Evolutionary conservation across 768 basidiomycete species (phyloP).

Genomic region (Mycena capillaripes): DNA sequence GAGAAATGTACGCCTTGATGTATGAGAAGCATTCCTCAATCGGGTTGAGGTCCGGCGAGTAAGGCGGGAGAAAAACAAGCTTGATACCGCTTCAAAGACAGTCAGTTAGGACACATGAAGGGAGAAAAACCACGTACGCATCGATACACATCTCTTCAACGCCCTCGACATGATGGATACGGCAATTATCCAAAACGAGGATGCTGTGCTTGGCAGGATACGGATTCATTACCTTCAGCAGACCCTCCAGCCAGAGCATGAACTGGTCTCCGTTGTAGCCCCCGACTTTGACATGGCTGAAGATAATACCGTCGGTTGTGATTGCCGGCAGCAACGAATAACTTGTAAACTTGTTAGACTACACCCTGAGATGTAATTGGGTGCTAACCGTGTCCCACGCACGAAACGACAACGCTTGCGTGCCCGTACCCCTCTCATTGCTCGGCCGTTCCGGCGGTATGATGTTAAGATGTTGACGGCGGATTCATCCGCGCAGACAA

Average conservation of each 20-base stretch:
- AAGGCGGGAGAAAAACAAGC: conserved; percentile 48
- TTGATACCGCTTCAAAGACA: conserved; percentile 35
- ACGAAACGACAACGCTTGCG: conserved; percentile 11
- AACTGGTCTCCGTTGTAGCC: conserved; percentile 35
- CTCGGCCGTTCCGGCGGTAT: conserved; percentile 25
- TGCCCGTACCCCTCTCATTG: conserved; percentile 13
- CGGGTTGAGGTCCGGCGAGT: conserved; percentile 52
- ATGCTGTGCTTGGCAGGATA: too few species aligned
- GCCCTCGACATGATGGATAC: too few species aligned
- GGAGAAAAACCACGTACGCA: conserved; percentile 1
- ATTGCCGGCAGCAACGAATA: conserved; percentile 37
- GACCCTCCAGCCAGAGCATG: conserved; percentile 15
- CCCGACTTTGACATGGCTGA: conserved; percentile 30
- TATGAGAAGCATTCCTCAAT: conserved; percentile 51
- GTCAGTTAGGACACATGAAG: background rate
- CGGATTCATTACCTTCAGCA: conserved; percentile 22
- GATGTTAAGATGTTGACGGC: conserved; percentile 17
- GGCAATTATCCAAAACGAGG: too few species aligned
- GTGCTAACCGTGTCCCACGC: conserved; percentile 23
- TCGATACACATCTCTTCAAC: background rate
- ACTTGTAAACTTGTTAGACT: background rate
- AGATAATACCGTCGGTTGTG: conserved; percentile 34
- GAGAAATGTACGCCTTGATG: conserved; percentile 47
- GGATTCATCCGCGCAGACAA: too few species aligned
- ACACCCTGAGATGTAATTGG: background rate